Conservation (phyloP, 1,284 basidiomycete genomes). For the Coriolopsis trogii region DNA sequence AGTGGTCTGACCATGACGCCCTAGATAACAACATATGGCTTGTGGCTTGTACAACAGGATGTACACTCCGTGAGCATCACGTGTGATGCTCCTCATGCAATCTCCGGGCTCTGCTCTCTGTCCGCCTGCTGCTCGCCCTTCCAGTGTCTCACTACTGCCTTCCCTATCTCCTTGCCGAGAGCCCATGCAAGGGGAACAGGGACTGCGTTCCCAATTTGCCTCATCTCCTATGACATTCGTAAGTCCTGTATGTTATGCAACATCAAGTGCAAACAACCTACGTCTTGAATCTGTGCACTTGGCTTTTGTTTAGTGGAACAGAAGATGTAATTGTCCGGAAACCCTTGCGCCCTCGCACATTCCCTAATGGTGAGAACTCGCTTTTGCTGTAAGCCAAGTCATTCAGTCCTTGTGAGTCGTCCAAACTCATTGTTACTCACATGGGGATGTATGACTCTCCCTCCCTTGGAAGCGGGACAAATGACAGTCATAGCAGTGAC, state of each 20-base stretch:
- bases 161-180: constrained; percentile 60
- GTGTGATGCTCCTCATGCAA: constrained; percentile 29
- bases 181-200: constrained; percentile 66
- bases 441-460: constrained; percentile 58
- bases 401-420: neutral
- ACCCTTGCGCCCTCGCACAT: constrained; percentile 70
- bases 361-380: constrained; percentile 66
- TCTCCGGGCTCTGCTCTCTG: constrained; percentile 42
- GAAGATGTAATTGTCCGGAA: constrained; percentile 68
- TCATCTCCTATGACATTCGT: constrained; percentile 52
- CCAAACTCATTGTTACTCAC: constrained; percentile 39
- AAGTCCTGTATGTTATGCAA: neutral
- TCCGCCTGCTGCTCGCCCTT: constrained; percentile 39
- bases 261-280: constrained; percentile 34
- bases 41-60: too few relatives aligned
- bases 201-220: constrained; percentile 77
- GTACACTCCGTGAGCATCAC: neutral
- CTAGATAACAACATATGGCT: too few relatives aligned
- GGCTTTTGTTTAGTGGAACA: constrained; percentile 44
- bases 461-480: constrained; percentile 51
- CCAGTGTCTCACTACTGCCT: constrained; percentile 50
- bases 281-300: constrained; percentile 46
- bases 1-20: too few relatives aligned
- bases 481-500: constrained; percentile 60
- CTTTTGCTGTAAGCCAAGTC: constrained; percentile 52